Base-by-base conservation (phyloP, 345 rosid species). In the Arabis alpina region DNA sequence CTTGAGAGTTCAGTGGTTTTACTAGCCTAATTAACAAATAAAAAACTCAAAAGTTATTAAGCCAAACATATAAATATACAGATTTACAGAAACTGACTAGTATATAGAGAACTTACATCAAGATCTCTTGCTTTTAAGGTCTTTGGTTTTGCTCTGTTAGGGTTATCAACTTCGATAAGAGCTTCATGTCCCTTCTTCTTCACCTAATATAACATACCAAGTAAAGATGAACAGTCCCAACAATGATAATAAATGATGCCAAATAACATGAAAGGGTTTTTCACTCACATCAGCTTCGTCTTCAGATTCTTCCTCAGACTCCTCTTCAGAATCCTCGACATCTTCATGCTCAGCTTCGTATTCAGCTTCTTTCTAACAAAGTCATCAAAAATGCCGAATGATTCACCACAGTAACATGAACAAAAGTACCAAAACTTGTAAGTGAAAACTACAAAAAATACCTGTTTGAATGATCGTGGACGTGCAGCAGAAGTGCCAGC, bases 1-100 rank as follows among this genome's bases (percentile, higher is more conserved):
- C 98, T 89, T 5, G 99, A 90, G 77, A 95, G 93, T 78, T 91
- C 98, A 48, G 97, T 83, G 43, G 93, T 87, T 76, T 82, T 90
- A 43, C 84, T 86, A 28, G 71, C 61, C 99, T 95, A 80, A 60
- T 41, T 8, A 44, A 9, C 32, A 16, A 28, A 4, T 7, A 6
- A 10, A 30, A 48, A 13, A 47, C 3, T 3, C 12, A 5, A 19
- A 19, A 8, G 47, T 56, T 39, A 64, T 23, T 37, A 54, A n/a
- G 10, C 50, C 7, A 28, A n/a, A 52, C 50, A 63, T 40, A 36
- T 2, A 53, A 14, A 42, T 13, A 41, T 0, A 7, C 10, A 25
- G 54, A 23, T 49, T 12, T 8, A 67, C 37, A 53, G 45, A 49
- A 45, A 24, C 54, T 16, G 64, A 42, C 12, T 27, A 57, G 13